These are phyloP conservation scores for Pythium aphanidermatum DNA, from an alignment of 352 stramenopile genomes.

Conservation along the genomic window DNA sequence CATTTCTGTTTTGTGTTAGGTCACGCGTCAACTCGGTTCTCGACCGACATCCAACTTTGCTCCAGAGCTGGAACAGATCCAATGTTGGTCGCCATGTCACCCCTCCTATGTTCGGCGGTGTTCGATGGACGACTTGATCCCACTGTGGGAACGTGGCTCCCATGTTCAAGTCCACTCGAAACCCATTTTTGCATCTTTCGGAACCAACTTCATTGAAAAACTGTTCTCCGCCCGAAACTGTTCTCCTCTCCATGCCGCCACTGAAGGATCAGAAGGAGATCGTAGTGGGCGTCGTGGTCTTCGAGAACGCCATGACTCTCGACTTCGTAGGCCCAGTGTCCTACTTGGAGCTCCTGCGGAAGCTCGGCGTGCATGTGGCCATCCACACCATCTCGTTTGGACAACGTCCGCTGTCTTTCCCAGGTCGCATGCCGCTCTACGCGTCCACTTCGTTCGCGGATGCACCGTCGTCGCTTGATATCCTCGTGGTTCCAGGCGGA, in stretches of 20 bases:
- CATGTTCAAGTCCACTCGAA: too few species aligned
- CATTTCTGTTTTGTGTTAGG: too few species aligned
- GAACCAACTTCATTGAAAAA: too few species aligned
- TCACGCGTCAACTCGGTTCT: too few species aligned
- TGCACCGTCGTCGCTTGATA: conserved; percentile 22
- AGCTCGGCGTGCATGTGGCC: conserved; percentile 25
- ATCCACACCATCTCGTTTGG: conserved; percentile 39
- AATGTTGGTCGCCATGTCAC: too few species aligned
- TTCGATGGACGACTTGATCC: too few species aligned
- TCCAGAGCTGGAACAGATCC: too few species aligned
- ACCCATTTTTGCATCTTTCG: too few species aligned
- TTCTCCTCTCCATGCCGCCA: neutral
- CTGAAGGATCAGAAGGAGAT: conserved; percentile 12
- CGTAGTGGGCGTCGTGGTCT: conserved; percentile 47
- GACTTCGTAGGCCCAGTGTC: conserved; percentile 47
- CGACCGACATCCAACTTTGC: too few species aligned
- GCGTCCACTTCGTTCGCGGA: conserved; percentile 23
- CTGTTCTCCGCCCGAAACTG: too few species aligned
- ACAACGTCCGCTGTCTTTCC: conserved; percentile 23
- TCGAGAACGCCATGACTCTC: conserved; percentile 41
- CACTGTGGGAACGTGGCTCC: too few species aligned
- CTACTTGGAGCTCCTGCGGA: conserved; percentile 47
- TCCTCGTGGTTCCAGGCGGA: conserved; percentile 35
- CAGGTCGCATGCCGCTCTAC: conserved; percentile 30
- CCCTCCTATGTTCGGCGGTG: too few species aligned